Evolutionary conservation across 345 rosid genomes (phyloP).

Genomic region (Hypericum androsaemum): DNA sequence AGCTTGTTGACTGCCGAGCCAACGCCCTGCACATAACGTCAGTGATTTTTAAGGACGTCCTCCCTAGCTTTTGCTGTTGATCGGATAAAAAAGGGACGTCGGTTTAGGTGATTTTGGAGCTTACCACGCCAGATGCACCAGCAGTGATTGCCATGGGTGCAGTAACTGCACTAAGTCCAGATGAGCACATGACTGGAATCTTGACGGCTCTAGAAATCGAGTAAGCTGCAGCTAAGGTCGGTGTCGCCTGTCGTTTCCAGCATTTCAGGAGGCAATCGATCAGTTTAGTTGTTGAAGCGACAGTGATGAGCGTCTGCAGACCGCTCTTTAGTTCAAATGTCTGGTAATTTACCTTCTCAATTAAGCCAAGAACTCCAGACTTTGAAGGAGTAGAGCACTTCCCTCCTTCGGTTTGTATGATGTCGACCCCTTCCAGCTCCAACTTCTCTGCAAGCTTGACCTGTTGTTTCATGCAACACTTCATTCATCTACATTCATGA

Average conservation of each 20-base stretch:
- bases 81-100: background rate
- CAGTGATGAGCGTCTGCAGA: background rate
- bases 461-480: constrained; percentile 18
- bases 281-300: background rate
- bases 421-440: constrained; percentile 49
- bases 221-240: constrained; percentile 54
- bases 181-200: constrained; percentile 55
- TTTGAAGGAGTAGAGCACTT: constrained; percentile 48
- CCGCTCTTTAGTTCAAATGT: background rate
- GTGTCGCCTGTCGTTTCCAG: constrained; percentile 31
- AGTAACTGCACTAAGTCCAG: constrained; percentile 53
- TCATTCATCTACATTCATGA: background rate
- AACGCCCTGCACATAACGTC: constrained; percentile 30
- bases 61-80: background rate
- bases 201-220: constrained; percentile 47
- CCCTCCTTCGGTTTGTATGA: constrained; percentile 65
- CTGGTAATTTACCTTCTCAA: constrained; percentile 39
- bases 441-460: constrained; percentile 54
- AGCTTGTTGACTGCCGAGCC: constrained; percentile 58
- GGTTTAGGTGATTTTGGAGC: background rate
- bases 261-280: background rate
- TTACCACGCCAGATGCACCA: constrained; percentile 60
- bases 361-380: constrained; percentile 49
- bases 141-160: constrained; percentile 66
- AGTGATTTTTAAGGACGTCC: background rate